These are phyloP conservation scores for Pichia nakasei DNA, from an alignment of 805 yeast species.

Conservation along the genomic window DNA sequence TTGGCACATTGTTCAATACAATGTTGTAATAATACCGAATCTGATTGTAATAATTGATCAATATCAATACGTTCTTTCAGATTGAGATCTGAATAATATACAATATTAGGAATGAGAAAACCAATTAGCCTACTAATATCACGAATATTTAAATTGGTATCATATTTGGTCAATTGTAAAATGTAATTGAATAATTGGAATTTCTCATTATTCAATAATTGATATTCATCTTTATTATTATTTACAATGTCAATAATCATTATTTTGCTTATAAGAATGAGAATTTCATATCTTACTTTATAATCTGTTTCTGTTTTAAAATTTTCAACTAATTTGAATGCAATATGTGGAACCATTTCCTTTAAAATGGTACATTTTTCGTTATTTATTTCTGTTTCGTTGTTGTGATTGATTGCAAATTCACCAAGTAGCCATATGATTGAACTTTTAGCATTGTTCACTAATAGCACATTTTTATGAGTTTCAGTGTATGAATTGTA, in stretches of 20 bases:
- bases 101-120: slow-evolving; percentile 42
- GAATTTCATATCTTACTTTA: slow-evolving; percentile 58
- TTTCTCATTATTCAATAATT: slow-evolving; percentile 27
- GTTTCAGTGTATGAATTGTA: slow-evolving; percentile 8
- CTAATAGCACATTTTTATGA: slow-evolving; percentile 7
- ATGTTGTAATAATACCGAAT: slow-evolving; percentile 3
- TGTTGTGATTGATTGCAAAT: slow-evolving; percentile 31
- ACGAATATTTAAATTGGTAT: slow-evolving; percentile 64
- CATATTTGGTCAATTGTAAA: slow-evolving; percentile 62
- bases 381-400: not conserved
- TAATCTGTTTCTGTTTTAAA: slow-evolving; percentile 45
- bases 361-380: slow-evolving; percentile 5
- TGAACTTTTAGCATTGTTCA: slow-evolving; percentile 57
- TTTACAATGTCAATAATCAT: slow-evolving; percentile 45
- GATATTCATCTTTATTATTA: slow-evolving; percentile 18
- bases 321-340: slow-evolving; percentile 45
- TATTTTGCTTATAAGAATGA: slow-evolving; percentile 68
- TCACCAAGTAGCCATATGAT: slow-evolving; percentile 92
- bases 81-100: slow-evolving; percentile 22
- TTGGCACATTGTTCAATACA: slow-evolving; percentile 18
- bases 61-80: slow-evolving; percentile 12
- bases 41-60: slow-evolving; percentile 12
- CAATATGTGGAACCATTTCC: slow-evolving; percentile 62
- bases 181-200: slow-evolving; percentile 52
- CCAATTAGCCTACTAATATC: slow-evolving; percentile 75